phyloP scores from a whole-genome alignment of 2,329 filamentous ascomycete species.

The Akanthomyces dipterigenus region DNA sequence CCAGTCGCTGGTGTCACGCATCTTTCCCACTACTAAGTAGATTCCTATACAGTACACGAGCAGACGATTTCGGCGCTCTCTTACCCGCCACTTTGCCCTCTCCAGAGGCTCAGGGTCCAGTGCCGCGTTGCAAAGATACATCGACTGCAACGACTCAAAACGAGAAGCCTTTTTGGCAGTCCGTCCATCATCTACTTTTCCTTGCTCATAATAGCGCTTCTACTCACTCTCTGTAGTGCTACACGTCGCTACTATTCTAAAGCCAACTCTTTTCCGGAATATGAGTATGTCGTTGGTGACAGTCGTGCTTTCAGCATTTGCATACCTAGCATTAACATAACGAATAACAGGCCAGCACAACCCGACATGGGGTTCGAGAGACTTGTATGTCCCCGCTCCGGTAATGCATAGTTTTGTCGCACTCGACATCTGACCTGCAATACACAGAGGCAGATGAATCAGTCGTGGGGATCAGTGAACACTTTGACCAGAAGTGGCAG shows the following conservation, averaged over 20 bases:
- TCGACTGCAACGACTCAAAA: neutral
- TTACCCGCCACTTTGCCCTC: neutral
- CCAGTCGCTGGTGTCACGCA: too few species aligned
- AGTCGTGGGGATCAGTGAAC: slow-evolving; percentile 16
- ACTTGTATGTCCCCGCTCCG: neutral
- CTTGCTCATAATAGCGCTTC: neutral
- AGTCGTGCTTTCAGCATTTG: slow-evolving; percentile 1
- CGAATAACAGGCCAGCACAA: slow-evolving; percentile 13
- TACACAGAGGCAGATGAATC: slow-evolving; percentile 20
- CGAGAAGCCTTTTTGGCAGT: neutral
- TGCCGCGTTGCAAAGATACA: neutral
- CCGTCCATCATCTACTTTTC: neutral
- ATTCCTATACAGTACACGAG: neutral
- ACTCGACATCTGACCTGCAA: neutral
- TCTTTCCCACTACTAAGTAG: neutral
- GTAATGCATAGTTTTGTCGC: neutral
- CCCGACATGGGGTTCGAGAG: slow-evolving; percentile 2
- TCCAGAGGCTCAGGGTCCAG: neutral
- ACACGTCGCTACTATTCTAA: slow-evolving; percentile 29
- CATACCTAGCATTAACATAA: slow-evolving; percentile 18
- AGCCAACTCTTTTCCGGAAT: slow-evolving; percentile 34
- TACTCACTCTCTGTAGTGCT: slow-evolving; percentile 19
- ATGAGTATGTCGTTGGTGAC: slow-evolving; percentile 28
- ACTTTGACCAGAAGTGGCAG: slow-evolving; percentile 14
- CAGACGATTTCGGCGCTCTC: neutral